Conservation (phyloP, 2,329 filamentous ascomycete genomes). For the Aplosporella prunicola region DNA sequence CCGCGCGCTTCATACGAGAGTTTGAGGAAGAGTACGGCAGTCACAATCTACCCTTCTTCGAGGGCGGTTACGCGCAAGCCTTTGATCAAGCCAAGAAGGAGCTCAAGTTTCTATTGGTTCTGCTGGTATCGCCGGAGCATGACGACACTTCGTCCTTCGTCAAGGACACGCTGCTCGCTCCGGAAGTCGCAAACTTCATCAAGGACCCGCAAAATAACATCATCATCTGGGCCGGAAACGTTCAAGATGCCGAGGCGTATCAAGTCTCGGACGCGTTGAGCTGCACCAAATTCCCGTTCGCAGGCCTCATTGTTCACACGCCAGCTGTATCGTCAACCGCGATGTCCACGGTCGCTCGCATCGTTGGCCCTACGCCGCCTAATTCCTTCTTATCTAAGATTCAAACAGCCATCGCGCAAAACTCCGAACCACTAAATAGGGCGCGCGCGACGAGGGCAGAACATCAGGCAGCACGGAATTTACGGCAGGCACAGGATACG, state of each 20-base stretch:
- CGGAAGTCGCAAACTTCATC: conserved; percentile 64
- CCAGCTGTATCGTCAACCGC: conserved; percentile 73
- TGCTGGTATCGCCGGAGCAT: conserved; percentile 85
- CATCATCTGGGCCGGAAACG: conserved; percentile 84
- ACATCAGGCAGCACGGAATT: conserved; percentile 67
- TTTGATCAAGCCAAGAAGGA: conserved; percentile 85
- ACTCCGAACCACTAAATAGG: conserved; percentile 64
- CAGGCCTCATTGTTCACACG: conserved; percentile 76
- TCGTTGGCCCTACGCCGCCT: conserved; percentile 62
- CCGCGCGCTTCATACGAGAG: conserved; percentile 78
- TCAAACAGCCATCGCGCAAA: conserved; percentile 61
- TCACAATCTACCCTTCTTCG: conserved; percentile 65
- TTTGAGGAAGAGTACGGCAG: conserved; percentile 89
- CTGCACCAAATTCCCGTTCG: conserved; percentile 89
- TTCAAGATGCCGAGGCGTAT: conserved; percentile 88
- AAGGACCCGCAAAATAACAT: conserved; percentile 68
- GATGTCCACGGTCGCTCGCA: conserved; percentile 80
- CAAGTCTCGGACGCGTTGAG: conserved; percentile 80
- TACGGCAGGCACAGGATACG: conserved; percentile 82
- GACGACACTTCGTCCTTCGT: conserved; percentile 82
- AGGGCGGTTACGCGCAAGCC: conserved; percentile 84
- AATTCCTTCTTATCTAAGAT: conserved; percentile 68
- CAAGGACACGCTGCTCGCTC: conserved; percentile 68
- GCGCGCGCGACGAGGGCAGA: conserved; percentile 69
- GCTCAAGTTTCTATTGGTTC: conserved; percentile 80